Evolutionary conservation across 371 early-diverging fungal genomes (phyloP), one percentile per base, ranked within the genome.

Genomic region (Choanephora cucurbitarum): DNA sequence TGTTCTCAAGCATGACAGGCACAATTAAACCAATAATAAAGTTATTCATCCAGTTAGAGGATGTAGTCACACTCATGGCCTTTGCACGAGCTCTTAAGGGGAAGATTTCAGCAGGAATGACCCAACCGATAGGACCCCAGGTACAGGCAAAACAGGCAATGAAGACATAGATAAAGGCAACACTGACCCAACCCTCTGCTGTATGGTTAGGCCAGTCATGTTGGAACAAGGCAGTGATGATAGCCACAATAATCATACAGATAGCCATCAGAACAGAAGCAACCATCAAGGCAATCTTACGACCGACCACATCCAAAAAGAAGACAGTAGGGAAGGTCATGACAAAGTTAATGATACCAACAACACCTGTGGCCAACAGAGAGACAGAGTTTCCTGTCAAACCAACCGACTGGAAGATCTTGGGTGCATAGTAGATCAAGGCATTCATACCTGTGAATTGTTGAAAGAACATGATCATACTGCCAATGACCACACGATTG

Each of bases 1-100:
- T 83, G 14, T 58, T 60, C 40, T 83, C 67, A 18, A 90, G 63
- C 51, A 89, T 71, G 28, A 79, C 77, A 11, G 89, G 89, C 0
- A 80, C 74, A 49, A 86, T 73, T 21, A 82, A 75, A 5, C 80
- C 85, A 34, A 91, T 70, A 49, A 84, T 70, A 59, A 86, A 87
- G 78, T 91, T 94, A 73, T 78, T 82, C 58, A 83, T 74, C 94
- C 94, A 96, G 83, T 96, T 95, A 64, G 91, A 76, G 15, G 92
- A 85, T n/a, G 95, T 94, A 37, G 91, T 86, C 18, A 92, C 62
- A 48, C 88, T 90, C 66, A 90, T 87, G 40, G 86, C 95, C 75
- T 93, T 93, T 58, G 90, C 84, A 53, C 88, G 85, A 48, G 83
- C 65, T 41, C 86, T 80, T 45, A 84, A 73, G 7, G 92, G 90